Conservation (phyloP, 495 filamentous ascomycete species). For the Xylaria scruposa region DNA sequence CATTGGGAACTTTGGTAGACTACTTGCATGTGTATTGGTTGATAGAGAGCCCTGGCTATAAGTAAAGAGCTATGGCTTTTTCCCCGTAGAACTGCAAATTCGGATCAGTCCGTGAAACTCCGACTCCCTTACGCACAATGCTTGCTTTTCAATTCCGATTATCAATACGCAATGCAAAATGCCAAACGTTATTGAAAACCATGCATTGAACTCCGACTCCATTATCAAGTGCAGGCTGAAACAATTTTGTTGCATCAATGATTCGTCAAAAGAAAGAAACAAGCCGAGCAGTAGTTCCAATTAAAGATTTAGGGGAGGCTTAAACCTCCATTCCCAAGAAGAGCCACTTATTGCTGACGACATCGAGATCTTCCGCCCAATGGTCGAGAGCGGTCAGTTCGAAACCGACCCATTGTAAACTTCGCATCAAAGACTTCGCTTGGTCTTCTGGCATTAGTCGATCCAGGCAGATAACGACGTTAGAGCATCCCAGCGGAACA, state of each 20-base stretch:
- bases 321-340: constrained; percentile 86
- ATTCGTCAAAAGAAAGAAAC: constrained; percentile 18
- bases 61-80: constrained; percentile 10
- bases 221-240: constrained; percentile 16
- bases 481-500: constrained; percentile 72
- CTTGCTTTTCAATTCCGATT: constrained; percentile 13
- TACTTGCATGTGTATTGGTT: constrained; percentile 27
- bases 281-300: constrained; percentile 17
- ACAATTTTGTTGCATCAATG: neutral
- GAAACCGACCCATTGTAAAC: constrained; percentile 93
- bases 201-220: constrained; percentile 17
- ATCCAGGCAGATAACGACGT: constrained; percentile 81
- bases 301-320: constrained; percentile 19
- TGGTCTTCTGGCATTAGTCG: constrained; percentile 65
- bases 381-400: constrained; percentile 76
- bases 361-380: constrained; percentile 65
- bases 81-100: constrained; percentile 15
- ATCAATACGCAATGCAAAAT: constrained; percentile 8
- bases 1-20: constrained; percentile 9
- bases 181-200: constrained; percentile 10
- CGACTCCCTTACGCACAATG: neutral
- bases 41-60: constrained; percentile 6
- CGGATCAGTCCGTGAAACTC: constrained; percentile 20
- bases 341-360: constrained; percentile 77
- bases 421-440: constrained; percentile 70